Evolutionary conservation across 371 early-diverging fungal genomes (phyloP), one percentile per base, ranked within the genome.

Genomic region (Apophysomyces elegans): DNA sequence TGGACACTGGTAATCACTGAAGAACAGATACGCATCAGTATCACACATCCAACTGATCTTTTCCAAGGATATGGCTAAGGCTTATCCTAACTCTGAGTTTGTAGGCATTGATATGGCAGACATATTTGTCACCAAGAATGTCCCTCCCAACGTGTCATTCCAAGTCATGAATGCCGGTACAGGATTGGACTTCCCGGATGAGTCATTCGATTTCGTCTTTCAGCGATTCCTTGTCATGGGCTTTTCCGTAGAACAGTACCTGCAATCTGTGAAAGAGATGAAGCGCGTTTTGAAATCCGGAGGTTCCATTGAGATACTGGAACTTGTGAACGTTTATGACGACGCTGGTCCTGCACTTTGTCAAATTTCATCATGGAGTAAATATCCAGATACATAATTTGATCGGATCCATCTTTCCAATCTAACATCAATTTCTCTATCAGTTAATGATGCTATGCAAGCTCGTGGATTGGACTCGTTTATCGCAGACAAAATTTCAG

Each of bases 201-300:
- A 54, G 3, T 71, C 75, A 6, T 83, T 83, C 63, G 77, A 79
- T 44, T 83, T 78, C 61, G 79, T 83, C 1, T 80, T 74, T 37
- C 83, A 83, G 21, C 73, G 82, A n/a, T 79, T 79, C 50, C 59
- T 81, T 18, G 77, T 81, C 3, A 79, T 81, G 79, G 82, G 79
- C 2, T 69, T 81, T 7, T 59, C 82, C 0, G 66, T 61, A 0
- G 74, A 75, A 1, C 73, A 75, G 56, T 81, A 81, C 43, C 32
- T 63, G 1, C 58, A 59, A 2, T 74, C 76, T 0, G 56, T 83
- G 2, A 12, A 71, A 7, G 79, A 83, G 65, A 77, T 83, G 59
- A 75, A 73, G 26, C 80, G 83, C 21, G 62, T 83, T 14, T 58
- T 80, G 6, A 78, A 78, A 56, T 69, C 77, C 11, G 72, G 63